These are phyloP conservation scores for Castanea sativa DNA, from an alignment of 306 rosid genomes.

Conservation along the genomic window DNA sequence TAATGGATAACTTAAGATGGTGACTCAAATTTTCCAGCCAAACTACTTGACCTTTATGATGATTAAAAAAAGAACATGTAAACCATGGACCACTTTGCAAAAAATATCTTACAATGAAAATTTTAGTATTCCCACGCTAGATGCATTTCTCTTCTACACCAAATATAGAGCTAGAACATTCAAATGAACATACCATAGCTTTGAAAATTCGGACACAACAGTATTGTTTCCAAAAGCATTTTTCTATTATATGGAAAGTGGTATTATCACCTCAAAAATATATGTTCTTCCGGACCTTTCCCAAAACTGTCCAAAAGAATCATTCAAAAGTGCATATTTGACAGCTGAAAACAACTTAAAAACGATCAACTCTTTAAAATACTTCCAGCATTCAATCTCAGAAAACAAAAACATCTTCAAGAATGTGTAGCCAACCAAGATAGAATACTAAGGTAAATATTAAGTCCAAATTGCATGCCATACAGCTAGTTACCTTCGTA, in stretches of 20 bases:
- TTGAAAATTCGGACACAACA: background rate
- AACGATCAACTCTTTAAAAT: background rate
- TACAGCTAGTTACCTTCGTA: slow-evolving; percentile 64
- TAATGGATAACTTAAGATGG: background rate
- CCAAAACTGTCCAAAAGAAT: background rate
- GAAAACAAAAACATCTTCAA: background rate
- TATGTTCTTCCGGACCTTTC: background rate
- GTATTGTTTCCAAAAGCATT: background rate
- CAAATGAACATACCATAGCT: background rate
- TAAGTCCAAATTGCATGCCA: background rate
- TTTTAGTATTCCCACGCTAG: slow-evolving; percentile 5
- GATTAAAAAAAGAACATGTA: background rate
- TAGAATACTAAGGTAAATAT: background rate
- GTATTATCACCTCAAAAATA: background rate
- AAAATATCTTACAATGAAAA: background rate
- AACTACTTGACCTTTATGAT: background rate
- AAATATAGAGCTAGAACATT: background rate
- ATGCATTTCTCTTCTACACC: background rate
- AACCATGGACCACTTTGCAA: background rate
- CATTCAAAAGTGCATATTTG: background rate
- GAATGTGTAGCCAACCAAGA: background rate
- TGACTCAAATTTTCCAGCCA: background rate
- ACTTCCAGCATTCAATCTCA: background rate
- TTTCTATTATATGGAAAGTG: background rate
- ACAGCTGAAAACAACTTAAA: background rate